Evolutionary conservation across 441 rosid species (phyloP), one percentile per base, ranked within the genome.

Genomic region (Gossypium davidsonii): DNA sequence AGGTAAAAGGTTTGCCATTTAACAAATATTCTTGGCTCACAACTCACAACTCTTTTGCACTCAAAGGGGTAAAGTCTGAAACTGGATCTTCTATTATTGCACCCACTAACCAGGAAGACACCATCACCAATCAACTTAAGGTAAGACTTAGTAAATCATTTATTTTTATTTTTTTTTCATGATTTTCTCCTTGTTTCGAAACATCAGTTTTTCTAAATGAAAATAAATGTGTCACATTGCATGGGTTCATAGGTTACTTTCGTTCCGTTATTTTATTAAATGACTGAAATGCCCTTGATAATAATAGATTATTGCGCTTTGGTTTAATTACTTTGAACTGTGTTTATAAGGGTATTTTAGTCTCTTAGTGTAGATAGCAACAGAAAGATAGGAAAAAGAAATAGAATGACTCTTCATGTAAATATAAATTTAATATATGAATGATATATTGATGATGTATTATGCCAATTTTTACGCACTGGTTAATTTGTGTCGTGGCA

Each of bases 1-100:
- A 94, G 97, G 97, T 88, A 61, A 89, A 87, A 49, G 93, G 88
- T 79, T 80, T 94, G 86, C 83, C 97, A 76, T 92, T 90, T 83
- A 94, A 92, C 84, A 82, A 87, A 37, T 92, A 94, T 57, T 89
- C 98, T 5, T 94, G 97, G 98, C 71, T 94, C 64, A 92, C 98
- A 0, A 91, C 96, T 20, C 98, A 94, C 83, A 94, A 94, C 76
- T 89, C 99, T 1, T 94, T 20, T 71, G 88, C 98, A 4, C 67
- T 81, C 42, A 31, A 76, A 31, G 89, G 87, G 58, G 82, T 80
- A 44, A 81, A 63, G 71, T 81, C 98, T 21, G 74, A 70, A 14
- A 77, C 82, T 20, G 98, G 96, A 31, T 26, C 93, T 1, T 0
- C 39, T 44, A 23, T 90, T 10, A 0, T 89, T 6, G 59, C 97